Evolutionary conservation across 371 early-diverging fungal genomes (phyloP), one percentile per base, ranked within the genome.

Genomic region (Chytridium lagenaria): DNA sequence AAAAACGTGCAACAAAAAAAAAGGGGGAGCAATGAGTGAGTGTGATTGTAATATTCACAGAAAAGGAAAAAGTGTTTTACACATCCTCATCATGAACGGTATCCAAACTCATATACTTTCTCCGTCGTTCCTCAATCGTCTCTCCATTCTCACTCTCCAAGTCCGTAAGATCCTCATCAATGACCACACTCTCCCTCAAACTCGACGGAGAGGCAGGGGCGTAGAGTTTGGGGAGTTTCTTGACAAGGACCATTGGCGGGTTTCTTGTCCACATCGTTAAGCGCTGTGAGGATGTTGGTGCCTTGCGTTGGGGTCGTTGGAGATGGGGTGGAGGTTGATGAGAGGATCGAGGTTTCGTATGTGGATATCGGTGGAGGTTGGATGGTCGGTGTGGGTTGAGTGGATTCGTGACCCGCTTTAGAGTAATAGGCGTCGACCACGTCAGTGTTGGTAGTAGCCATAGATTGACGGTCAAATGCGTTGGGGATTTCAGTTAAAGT

Each of bases 101-200:
- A 23, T 61, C 61, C 61, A 61, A 37, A 31, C 36, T 34, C 61
- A 61, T 61, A 37, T 61, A 34, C 37, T 34, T 61, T 34, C 31
- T 61, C 61, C 61, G 16, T 34, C 61, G 3, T 23, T 61, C 61
- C 61, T 61, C 36, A 3, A 3, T 34, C 55, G 2, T 34, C 10
- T 61, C 26, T 12, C 61, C 61, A 31, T 7, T 15, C 34, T 34
- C 61, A 34, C 61, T 61, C 37, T 61, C 61, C 3, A 61, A 3
- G 37, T 61, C 61, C 30, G 61, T 34, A 7, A 61, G 15, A 37
- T 61, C 61, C 7, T 61, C 61, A 28, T 26, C 30, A 30, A 37
- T 61, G 34, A 61, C 36, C 10, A 12, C 31, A 3, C 2, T 2
- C 15, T 28, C 19, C 10, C 30, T 28, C 61, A 34, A 12, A 16